Percentiles rank a stretch among this genome's conserved stretches.
Evolutionary conservation across 352 stramenopile species (phyloP).

Genomic region (Phytopythium litorale): DNA sequence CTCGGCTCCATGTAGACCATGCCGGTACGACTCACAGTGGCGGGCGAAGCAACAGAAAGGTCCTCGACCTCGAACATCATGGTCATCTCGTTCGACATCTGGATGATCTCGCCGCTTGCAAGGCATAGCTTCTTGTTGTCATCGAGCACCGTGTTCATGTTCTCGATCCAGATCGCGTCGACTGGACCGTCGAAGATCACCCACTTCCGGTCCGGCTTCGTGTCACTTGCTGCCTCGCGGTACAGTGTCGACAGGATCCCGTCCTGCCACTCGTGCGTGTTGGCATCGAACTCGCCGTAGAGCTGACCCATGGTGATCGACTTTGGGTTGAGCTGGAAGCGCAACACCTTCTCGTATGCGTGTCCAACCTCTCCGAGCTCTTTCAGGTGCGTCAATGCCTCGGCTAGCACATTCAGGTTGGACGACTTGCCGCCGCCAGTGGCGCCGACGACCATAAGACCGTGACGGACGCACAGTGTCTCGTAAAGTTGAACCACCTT

Average conservation of each 20-base stretch:
- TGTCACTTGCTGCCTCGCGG: conserved; percentile 80
- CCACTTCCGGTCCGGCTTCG: conserved; percentile 92
- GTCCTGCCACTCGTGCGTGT: conserved; percentile 95
- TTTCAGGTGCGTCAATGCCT: conserved; percentile 88
- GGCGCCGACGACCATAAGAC: conserved; percentile 94
- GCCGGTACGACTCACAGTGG: conserved; percentile 92
- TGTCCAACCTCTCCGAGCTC: conserved; percentile 70
- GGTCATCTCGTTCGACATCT: conserved; percentile 95
- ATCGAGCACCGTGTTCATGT: conserved; percentile 96
- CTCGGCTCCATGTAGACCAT: conserved; percentile 97
- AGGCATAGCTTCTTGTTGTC: conserved; percentile 96
- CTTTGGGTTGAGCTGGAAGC: conserved; percentile 94
- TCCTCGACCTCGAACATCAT: conserved; percentile 99
- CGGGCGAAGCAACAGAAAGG: conserved; percentile 90
- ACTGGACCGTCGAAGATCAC: conserved; percentile 94
- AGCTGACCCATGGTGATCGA: conserved; percentile 94
- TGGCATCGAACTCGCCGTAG: conserved; percentile 93
- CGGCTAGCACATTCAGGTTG: conserved; percentile 89
- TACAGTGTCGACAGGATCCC: conserved; percentile 95
- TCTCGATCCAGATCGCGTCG: conserved; percentile 96
- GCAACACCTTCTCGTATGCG: conserved; percentile 86
- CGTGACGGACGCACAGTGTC: conserved; percentile 93
- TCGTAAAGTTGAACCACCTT: conserved; percentile 96
- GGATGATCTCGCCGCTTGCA: conserved; percentile 93
- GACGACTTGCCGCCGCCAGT: conserved; percentile 89